These are phyloP conservation scores for Gelatoporia subvermispora DNA, from an alignment of 768 basidiomycete species.

Conservation along the genomic window DNA sequence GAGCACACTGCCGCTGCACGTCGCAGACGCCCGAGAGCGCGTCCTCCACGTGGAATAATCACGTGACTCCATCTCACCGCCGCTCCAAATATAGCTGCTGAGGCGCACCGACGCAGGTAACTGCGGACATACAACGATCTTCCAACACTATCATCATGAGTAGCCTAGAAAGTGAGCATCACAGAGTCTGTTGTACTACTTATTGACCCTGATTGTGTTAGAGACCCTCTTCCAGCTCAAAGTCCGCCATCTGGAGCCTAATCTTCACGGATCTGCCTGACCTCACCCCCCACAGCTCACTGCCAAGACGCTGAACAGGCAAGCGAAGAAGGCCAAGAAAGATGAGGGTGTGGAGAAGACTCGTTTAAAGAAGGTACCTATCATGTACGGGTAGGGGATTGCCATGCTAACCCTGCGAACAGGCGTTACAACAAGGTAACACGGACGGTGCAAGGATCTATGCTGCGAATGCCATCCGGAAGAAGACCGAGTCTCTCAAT, in stretches of 20 bases:
- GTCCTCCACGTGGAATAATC: too few relatives aligned
- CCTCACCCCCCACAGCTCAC: slow-evolving; percentile 67
- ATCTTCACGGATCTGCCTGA: background rate
- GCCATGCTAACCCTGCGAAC: background rate
- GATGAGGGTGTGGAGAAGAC: slow-evolving; percentile 88
- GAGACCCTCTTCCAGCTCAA: slow-evolving; percentile 99
- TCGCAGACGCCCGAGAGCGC: too few relatives aligned
- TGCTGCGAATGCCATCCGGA: slow-evolving; percentile 95
- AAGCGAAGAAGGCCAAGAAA: slow-evolving; percentile 97
- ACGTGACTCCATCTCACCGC: too few relatives aligned
- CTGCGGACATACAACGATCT: too few relatives aligned
- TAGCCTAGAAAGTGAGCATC: slow-evolving; percentile 80
- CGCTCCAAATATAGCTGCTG: too few relatives aligned
- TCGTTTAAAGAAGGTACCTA: slow-evolving; percentile 95
- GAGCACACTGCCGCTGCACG: too few relatives aligned
- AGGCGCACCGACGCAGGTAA: too few relatives aligned
- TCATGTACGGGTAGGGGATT: slow-evolving; percentile 5
- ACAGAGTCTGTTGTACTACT: background rate
- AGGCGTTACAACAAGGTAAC: slow-evolving; percentile 97
- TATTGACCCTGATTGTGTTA: slow-evolving; percentile 33
- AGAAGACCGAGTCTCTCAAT: slow-evolving; percentile 94
- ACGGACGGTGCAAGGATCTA: slow-evolving; percentile 97
- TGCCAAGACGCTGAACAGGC: slow-evolving; percentile 88
- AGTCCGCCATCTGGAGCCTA: slow-evolving; percentile 36
- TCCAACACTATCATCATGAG: slow-evolving; percentile 44